Base-by-base conservation (phyloP, 805 yeast species). In the Millerozyma miso region DNA sequence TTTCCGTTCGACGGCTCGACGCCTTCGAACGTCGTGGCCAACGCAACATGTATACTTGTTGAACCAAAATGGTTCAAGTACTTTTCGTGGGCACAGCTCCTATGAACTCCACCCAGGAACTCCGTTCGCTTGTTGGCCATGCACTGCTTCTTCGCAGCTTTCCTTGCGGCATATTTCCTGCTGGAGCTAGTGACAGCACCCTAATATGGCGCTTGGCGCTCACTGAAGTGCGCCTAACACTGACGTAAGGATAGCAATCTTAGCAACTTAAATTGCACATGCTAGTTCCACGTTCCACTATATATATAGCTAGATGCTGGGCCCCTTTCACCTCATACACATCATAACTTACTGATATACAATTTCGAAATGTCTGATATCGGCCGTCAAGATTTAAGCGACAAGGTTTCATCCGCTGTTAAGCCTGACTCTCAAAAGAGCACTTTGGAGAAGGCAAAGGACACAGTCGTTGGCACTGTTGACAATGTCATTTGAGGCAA, bases 21-120 rank as follows among this genome's bases (percentile, higher is more conserved):
- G 31, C 48, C 54, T 4, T 66, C 74, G 7, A 41, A 60, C 12
- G 62, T 59, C 7, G 64, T 81, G 39, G 95, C 91, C 0, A 63
- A 70, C 13, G 89, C 88, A 0, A 67, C 65, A 26, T 85, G 95
- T 60, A 65, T 86, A 2, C 68, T 88, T 46, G 93, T 88, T 2
- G 95, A 88, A 56, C 97, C 97, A 3, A 81, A 72, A 53, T 88
- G 96, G 96, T 87, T 87, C 64, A 83, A 79, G 55, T 86, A 80
- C 55, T 64, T 87, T 41, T 58, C 60, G n/a, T 71, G 75, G 75
- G 47, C 67, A 15, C 55, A 57, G 6, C 14, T 32, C 34, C 14
- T 32, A 13, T 13, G 34, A 32, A 23, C 10, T 23, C 29, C 10
- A 10, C 29, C 6, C 6, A 23, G 29, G 29, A 23, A 23, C 29